Conservation (phyloP, 148 eudicot species). For the Chenopodium quinoa region DNA sequence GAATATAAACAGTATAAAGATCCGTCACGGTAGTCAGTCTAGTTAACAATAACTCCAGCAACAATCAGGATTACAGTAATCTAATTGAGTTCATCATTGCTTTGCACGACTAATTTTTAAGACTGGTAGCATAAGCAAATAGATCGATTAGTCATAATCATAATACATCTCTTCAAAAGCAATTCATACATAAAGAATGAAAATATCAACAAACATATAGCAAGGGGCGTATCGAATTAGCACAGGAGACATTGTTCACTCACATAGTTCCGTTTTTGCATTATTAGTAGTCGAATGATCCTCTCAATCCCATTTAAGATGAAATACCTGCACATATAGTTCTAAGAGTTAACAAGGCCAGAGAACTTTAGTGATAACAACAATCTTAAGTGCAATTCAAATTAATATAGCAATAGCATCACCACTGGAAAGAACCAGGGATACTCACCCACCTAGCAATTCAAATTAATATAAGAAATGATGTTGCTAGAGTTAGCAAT, state of each 20-base stretch:
- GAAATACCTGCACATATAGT: conserved; percentile 55
- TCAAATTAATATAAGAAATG: no score
- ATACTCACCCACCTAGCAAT: no score
- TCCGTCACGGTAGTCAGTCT: no score
- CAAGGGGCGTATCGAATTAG: neutral
- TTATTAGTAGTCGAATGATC: conserved; percentile 67
- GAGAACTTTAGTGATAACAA: neutral
- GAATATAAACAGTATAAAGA: neutral
- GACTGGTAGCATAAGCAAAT: neutral
- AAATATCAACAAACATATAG: neutral
- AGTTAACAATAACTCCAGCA: neutral
- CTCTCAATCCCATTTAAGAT: conserved; percentile 90
- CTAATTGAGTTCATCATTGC: neutral
- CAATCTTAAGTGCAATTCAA: neutral
- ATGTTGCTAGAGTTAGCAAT: no score
- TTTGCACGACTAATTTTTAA: neutral
- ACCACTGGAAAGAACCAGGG: neutral
- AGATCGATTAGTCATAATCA: neutral
- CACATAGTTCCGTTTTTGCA: conserved; percentile 91
- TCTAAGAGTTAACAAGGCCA: neutral
- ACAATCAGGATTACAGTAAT: neutral
- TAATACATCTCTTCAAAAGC: neutral
- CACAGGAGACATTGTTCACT: conserved; percentile 34
- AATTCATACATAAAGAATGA: neutral
- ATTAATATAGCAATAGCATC: neutral